These are phyloP conservation scores for Taxawa tesnikishii DNA, from an alignment of 2,329 filamentous ascomycete species.

Conservation along the genomic window DNA sequence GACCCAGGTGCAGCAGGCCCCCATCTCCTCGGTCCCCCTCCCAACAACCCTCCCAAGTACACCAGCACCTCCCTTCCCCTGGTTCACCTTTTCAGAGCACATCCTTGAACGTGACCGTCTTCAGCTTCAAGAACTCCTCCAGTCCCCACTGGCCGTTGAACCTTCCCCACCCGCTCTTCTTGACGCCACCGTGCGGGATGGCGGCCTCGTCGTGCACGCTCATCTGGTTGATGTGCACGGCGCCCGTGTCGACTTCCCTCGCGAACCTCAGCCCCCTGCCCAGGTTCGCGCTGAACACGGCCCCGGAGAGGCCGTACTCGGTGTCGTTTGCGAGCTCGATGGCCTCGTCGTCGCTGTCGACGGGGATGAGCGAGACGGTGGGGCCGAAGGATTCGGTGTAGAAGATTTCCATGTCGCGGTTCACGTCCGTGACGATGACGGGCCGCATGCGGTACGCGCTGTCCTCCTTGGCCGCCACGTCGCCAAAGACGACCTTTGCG, in stretches of 20 bases:
- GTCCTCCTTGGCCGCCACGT: conserved; percentile 11
- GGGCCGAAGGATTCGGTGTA: conserved; percentile 47
- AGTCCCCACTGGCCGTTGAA: conserved; percentile 34
- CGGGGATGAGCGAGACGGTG: conserved; percentile 5
- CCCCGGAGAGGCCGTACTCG: conserved; percentile 58
- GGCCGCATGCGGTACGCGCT: conserved; percentile 37
- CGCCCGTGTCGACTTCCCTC: conserved; percentile 44
- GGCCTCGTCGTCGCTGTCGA: conserved; percentile 11
- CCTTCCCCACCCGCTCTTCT: conserved; percentile 36
- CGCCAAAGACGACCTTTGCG: conserved; percentile 22
- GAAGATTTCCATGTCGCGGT: conserved; percentile 58
- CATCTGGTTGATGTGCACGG: conserved; percentile 36
- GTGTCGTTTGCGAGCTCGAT: conserved; percentile 40
- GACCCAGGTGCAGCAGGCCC: too few relatives aligned
- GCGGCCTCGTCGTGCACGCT: conserved; percentile 33
- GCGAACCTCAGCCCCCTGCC: conserved; percentile 26
- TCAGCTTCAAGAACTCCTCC: conserved; percentile 31
- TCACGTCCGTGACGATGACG: conserved; percentile 53
- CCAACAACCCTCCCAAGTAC: background rate
- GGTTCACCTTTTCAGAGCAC: too few relatives aligned
- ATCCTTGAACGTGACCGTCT: conserved; percentile 19
- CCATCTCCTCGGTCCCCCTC: too few relatives aligned
- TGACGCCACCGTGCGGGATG: conserved; percentile 37
- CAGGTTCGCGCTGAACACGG: conserved; percentile 62
- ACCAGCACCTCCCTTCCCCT: background rate